These are phyloP conservation scores for Fusarium sterilihyphosum DNA, from an alignment of 2,329 filamentous ascomycete species.

Conservation along the genomic window DNA sequence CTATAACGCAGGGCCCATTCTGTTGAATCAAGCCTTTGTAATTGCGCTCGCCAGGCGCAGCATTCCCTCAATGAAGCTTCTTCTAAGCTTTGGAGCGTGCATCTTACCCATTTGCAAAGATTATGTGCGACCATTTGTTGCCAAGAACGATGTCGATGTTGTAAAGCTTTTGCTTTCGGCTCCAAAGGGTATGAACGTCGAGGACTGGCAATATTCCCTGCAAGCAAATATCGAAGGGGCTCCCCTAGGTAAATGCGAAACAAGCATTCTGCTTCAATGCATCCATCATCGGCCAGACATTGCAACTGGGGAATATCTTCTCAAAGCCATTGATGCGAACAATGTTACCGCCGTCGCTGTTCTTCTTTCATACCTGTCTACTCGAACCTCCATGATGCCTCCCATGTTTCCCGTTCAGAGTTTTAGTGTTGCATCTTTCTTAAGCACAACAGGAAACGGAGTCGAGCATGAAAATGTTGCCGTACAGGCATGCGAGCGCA, in stretches of 20 bases:
- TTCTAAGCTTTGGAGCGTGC: background rate
- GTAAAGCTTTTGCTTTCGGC: background rate
- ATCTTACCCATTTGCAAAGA: background rate
- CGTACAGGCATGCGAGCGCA: background rate
- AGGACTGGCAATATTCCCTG: background rate
- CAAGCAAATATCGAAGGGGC: background rate
- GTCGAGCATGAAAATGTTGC: background rate
- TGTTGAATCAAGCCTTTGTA: background rate
- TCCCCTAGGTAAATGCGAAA: background rate
- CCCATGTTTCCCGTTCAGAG: background rate
- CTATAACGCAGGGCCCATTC: background rate
- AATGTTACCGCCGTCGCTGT: background rate
- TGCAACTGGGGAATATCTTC: background rate
- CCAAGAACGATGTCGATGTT: background rate
- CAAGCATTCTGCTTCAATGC: background rate
- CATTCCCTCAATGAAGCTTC: background rate
- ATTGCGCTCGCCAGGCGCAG: background rate
- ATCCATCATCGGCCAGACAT: background rate
- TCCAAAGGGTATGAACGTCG: background rate
- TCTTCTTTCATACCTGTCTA: background rate
- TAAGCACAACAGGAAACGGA: background rate
- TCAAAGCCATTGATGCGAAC: background rate
- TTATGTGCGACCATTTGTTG: background rate
- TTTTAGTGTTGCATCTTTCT: background rate
- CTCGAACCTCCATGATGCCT: background rate